Evolutionary conservation across 1,139 yeast species (phyloP), one percentile per base, ranked within the genome.

Genomic region (Yamadazyma taylorii): DNA sequence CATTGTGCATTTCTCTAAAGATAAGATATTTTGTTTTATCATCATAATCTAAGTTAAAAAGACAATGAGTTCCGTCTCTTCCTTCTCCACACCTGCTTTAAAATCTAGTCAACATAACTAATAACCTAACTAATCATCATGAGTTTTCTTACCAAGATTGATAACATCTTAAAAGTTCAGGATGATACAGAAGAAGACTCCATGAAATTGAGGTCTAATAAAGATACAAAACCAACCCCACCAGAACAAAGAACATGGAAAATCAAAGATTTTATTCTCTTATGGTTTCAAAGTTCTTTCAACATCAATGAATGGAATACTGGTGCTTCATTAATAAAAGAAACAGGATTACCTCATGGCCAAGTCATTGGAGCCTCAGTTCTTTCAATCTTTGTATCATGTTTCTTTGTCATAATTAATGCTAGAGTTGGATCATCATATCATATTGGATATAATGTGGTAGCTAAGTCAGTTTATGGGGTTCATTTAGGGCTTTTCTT

Each of bases 361-460:
- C 47, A 47, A 16, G 42, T 47, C 14, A 47, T 47, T 32, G 51
- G 50, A 16, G 50, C 47, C 12, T 33, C 40, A 12, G 29, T 46
- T 12, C 16, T 47, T 15, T 47, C 44, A 3, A 33, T 47, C 24
- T 23, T 43, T 17, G 32, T 40, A n/a, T 23, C 46, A 3, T 45
- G 49, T 36, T 42, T 46, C 32, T 45, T 46, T 29, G 45, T 49
- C 4, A 45, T 47, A 4, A 14, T 40, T 12, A 46, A 45, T 32
- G 51, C 51, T 17, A 43, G 51, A 39, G 37, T 38, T 5, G 51
- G 51, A n/a, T 39, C 49, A 11, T 35, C 48, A 9, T 47, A 47
- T 26, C 51, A 47, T 34, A 38, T 47, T 28, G 51, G 51, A 3
- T 47, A 40, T 32, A 46, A 46, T 30, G 45, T 46, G 12, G 39